Evolutionary conservation across 805 yeast genomes (phyloP).

Genomic region (Candida coquimbonensis): DNA sequence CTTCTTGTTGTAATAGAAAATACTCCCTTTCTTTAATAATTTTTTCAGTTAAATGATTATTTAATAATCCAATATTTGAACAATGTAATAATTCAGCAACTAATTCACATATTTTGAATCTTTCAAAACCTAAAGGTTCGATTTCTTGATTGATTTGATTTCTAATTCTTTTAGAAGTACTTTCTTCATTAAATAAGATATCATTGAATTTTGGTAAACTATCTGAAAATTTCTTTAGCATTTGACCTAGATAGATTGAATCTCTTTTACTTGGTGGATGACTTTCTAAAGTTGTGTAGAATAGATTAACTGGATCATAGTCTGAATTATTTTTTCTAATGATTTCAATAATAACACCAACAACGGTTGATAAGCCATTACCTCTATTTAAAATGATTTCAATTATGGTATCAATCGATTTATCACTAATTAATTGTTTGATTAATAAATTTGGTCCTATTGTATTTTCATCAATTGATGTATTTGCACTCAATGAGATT

Average conservation of each 20-base stretch:
- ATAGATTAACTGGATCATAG: slow-evolving; percentile 78
- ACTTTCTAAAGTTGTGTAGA: slow-evolving; percentile 64
- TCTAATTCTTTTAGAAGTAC: slow-evolving; percentile 25
- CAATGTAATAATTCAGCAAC: slow-evolving; percentile 94
- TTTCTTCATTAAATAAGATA: slow-evolving; percentile 28
- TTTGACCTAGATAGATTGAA: slow-evolving; percentile 81
- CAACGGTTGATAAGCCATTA: slow-evolving; percentile 81
- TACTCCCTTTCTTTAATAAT: slow-evolving; percentile 65
- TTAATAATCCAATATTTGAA: slow-evolving; percentile 87
- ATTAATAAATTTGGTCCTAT: slow-evolving; percentile 93
- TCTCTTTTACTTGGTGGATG: slow-evolving; percentile 89
- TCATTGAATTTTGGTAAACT: slow-evolving; percentile 49
- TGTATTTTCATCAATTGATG: slow-evolving; percentile 66
- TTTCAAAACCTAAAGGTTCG: slow-evolving; percentile 85
- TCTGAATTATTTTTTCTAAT: slow-evolving; percentile 95
- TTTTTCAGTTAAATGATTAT: slow-evolving; percentile 65
- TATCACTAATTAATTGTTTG: slow-evolving; percentile 73
- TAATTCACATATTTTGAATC: slow-evolving; percentile 87
- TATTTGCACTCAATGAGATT: slow-evolving; percentile 91
- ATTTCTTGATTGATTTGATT: slow-evolving; percentile 48
- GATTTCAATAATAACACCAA: slow-evolving; percentile 86
- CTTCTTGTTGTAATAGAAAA: slow-evolving; percentile 36
- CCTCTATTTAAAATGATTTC: slow-evolving; percentile 64
- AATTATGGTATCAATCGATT: slow-evolving; percentile 54
- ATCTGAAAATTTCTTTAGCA: slow-evolving; percentile 67